These are phyloP conservation scores for Ottelia alismoides DNA, from an alignment of 106 monocot species.

Conservation along the genomic window DNA sequence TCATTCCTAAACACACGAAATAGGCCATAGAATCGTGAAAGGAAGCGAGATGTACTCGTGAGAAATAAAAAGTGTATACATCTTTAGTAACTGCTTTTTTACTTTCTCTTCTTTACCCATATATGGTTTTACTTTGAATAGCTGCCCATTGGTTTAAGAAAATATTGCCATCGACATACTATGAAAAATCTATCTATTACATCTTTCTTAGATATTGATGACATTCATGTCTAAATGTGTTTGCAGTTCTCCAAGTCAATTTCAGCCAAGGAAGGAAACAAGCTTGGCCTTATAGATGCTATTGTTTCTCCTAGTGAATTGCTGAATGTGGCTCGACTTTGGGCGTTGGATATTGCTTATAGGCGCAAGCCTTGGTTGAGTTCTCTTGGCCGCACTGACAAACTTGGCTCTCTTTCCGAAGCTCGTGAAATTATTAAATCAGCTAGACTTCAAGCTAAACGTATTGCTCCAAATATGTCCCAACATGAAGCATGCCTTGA, in stretches of 20 bases:
- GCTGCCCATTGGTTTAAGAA: too few relatives aligned
- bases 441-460: conserved; percentile 65
- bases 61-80: too few relatives aligned
- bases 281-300: conserved; percentile 74
- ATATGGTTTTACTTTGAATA: too few relatives aligned
- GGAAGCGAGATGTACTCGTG: too few relatives aligned
- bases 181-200: too few relatives aligned
- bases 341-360: conserved; percentile 83
- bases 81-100: too few relatives aligned
- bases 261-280: conserved; percentile 65
- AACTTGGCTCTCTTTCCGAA: conserved; percentile 73
- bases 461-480: conserved; percentile 63
- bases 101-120: too few relatives aligned
- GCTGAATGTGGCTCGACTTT: conserved; percentile 51
- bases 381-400: conserved; percentile 81
- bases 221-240: too few relatives aligned
- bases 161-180: too few relatives aligned
- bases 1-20: too few relatives aligned
- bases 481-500: conserved; percentile 80
- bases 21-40: too few relatives aligned
- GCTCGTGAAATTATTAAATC: conserved; percentile 54
- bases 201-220: too few relatives aligned
- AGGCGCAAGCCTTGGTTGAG: conserved; percentile 80
- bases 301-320: conserved; percentile 49
- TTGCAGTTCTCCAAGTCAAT: conserved; percentile 78